Evolutionary conservation across 1,284 basidiomycete species (phyloP), one percentile per base, ranked within the genome.

Genomic region (Sporisorium exsertum): DNA sequence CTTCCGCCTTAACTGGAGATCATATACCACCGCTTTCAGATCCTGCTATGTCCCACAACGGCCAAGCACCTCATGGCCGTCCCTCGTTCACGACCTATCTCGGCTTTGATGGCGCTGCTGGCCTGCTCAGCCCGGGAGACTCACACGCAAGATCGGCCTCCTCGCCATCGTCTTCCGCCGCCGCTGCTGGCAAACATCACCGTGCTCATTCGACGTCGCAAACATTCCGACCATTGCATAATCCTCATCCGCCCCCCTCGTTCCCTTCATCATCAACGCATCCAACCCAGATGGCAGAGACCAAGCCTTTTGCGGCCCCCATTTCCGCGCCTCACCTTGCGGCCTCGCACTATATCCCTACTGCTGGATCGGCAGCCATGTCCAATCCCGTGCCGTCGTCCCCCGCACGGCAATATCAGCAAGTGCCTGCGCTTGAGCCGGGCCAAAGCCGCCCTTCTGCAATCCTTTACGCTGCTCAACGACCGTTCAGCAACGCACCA

Each of bases 81-180:
- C 73, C 73, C 4, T 76, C 73, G 4, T 76, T 69, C 13, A 69
- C 69, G 0, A 72, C 69, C n/a, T 77, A 77, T 27, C 61, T 77
- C 9, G 69, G 62, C 47, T 77, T 77, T 35, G 74, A 77, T 37
- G 74, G 74, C 18, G 69, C 74, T 13, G 50, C 58, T 16, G 74
- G 69, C 15, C 63, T 77, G 2, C 60, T 77, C 9, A 72, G 69
- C 35, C 69, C 69, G 27, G 69, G 65, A 2, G 60, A 77, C n/a
- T 42, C 66, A 10, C 66, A 64, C 22, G n/a, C 58, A 12, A 62
- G 70, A 16, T 57, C 59, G 2, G 54, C 42, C 12, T 32, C 63
- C 9, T 69, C 69, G 16, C 55, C 68, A 0, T 56, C 61, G 8
- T 40, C 49, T 27, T 54, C 59, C 3, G 20, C 37, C 33, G 7